Evolutionary conservation across 1,139 yeast genomes (phyloP), one percentile per base, ranked within the genome.

Genomic region (Blastobotrys apis): DNA sequence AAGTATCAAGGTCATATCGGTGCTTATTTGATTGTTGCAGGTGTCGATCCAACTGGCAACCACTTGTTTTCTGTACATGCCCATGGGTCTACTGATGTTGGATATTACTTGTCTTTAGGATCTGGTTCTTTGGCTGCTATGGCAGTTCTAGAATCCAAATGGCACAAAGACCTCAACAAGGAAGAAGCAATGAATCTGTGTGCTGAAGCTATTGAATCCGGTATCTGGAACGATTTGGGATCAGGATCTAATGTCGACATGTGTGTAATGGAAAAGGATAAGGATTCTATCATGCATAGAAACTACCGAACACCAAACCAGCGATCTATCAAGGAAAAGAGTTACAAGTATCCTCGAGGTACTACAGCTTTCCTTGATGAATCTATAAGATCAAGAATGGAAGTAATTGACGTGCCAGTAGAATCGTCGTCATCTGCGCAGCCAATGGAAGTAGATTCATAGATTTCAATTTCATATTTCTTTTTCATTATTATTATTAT

Each of bases 81-180:
- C 3, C 98, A 92, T 64, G 98, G 98, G 17, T 87, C 96, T 10
- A 90, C 97, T 15, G 97, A 92, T 66, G 84, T 90, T 47, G 97
- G 97, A 8, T 86, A 80, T 60, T 92, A 88, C 66, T 85, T 83
- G 64, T 82, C 97, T 9, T 73, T 92, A 54, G 98, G 98, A 4
- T 86, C 96, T 3, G 98, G 98, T 51, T 88, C 97, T n/a, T 77
- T 92, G 65, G 97, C 98, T 3, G 98, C 98, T 13, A 92, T 92
- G 95, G 96, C 98, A 2, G 94, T 92, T 19, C 73, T 92, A 58
- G 98, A 92, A 67, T 77, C 94, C 34, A 76, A 81, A 53, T 92
- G 95, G 94, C 80, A 75, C 58, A 80, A 78, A 51, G 86, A 78
- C 53, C 69, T 92, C 73, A 75, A 81, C 20, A 82, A 73, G 63